Evolutionary conservation across 192 early-diverging fungal species (phyloP), one percentile per base, ranked within the genome.

Genomic region (Linnemannia elongata): DNA sequence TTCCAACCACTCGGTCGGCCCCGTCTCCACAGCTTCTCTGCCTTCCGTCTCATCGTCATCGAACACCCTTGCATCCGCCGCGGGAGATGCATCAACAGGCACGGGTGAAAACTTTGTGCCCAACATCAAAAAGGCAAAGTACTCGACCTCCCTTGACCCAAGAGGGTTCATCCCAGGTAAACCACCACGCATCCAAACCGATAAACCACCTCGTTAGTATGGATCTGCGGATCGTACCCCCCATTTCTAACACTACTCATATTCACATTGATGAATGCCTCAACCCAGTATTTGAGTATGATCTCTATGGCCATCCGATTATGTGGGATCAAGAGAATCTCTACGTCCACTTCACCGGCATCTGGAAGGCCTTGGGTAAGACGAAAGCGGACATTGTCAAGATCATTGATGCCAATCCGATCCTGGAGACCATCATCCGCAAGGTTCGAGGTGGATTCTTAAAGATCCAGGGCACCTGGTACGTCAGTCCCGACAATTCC

Each of bases 321-420:
- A 93, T 93, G 92, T 93, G 92, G 92, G 92, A 93, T 80, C 87
- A 91, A 85, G 91, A 93, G 78, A 90, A 90, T 47, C 88, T 90
- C 8, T 93, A 92, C 74, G 92, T 93, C 42, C 90, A 92, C 77
- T 93, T 92, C 36, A 92, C 91, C 13, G 92, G 92, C 38, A 92
- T 93, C 49, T 92, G 92, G 91, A 92, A 93, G 83, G 89, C 92
- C 17, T 82, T 92, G 13, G 90, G 91, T 13, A 92, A 92, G 70
- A 91, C 91, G 27, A 93, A 92, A 63, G 88, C 92, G 7, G 91
- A 92, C 75, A 93, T 93, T 78, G 91, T 91, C 63, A 93, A 92
- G 80, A 90, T 92, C 81, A 91, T 93, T 1, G 92, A 92, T 66
- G 91, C 91, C 8, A 92, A 92, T 68, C 91, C 91, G 27, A 89